Evolutionary conservation across 495 filamentous ascomycete genomes (phyloP).

Genomic region (Apodospora peruviana): DNA sequence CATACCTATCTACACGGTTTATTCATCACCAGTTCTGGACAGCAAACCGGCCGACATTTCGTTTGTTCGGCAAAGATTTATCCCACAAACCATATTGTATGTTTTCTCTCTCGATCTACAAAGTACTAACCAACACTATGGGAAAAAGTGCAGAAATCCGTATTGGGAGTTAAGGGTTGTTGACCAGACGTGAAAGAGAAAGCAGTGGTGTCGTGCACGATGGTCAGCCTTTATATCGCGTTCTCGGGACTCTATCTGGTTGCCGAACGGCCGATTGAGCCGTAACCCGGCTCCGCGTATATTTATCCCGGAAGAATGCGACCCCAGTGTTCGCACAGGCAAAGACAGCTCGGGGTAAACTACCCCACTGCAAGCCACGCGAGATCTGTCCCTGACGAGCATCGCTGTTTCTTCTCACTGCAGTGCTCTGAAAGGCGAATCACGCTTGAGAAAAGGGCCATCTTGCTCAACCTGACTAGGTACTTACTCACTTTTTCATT

Average conservation of each 20-base stretch:
- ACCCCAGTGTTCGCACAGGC: not conserved
- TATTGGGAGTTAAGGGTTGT: not conserved
- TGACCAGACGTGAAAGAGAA: not conserved
- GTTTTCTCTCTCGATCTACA: not conserved
- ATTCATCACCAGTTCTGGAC: not conserved
- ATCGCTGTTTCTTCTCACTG: no score
- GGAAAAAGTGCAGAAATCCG: no score
- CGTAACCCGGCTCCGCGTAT: conserved; percentile 3
- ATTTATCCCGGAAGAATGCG: conserved; percentile 8
- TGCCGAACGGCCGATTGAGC: not conserved
- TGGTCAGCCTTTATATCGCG: not conserved
- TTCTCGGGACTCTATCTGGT: not conserved
- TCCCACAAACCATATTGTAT: not conserved
- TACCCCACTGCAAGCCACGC: conserved; percentile 4
- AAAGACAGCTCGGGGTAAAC: not conserved
- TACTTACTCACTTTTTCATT: no score
- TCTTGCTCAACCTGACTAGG: no score
- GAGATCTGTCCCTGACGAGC: no score
- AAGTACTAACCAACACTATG: no score
- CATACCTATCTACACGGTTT: not conserved
- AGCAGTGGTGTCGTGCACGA: not conserved
- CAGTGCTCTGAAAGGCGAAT: no score
- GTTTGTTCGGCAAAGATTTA: not conserved
- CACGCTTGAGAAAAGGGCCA: no score
- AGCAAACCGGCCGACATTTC: not conserved